Base-by-base conservation (phyloP, 331 rosid genomes). In the Quercus phellos region DNA sequence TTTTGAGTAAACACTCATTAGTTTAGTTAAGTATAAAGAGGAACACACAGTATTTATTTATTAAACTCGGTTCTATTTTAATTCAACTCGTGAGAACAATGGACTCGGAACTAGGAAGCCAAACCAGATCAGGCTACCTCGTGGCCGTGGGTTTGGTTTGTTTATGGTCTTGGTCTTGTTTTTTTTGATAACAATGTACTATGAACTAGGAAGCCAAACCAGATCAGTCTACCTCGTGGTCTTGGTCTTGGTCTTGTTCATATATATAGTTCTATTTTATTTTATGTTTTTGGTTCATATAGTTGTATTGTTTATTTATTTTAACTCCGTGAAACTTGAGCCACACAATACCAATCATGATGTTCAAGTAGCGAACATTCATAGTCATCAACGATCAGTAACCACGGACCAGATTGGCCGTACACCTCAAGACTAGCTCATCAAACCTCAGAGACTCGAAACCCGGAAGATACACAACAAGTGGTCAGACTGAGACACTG, bases 401-500 rank as follows among this genome's bases (percentile, higher is more conserved):
- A 26, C 8, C 17, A 18, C 72, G 29, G 30, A 5, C 32, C 22
- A 32, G 58, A 12, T 24, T 21, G 8, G 22, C 72, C 67, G 35
- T 43, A 56, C 76, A 43, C 27, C 18, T 26, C 22, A 34, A 10
- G 68, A 58, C 73, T 61, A 81, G 68, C 75, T 77, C 73, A 71
- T 55, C 19, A 55, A 77, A 80, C 8, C 75, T 51, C 72, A 43
- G 35, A 54, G 4, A 73, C 85, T 68, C 85, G 84, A 82, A 88
- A 51, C 78, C 87, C 85, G 83, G 85, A 85, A 78, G 79, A 81
- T 89, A 87, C 86, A 84, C 68, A 72, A 74, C 16, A 10, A 10
- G 32, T 78, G 85, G 85, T 82, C 91, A 86, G 90, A 84, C 90
- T 84, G 89, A 34, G 69, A 74, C 84, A 68, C 84, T 84, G 82